These are phyloP conservation scores for Fusarium sp. DNA, from an alignment of 2,329 filamentous ascomycete genomes.

Conservation along the genomic window DNA sequence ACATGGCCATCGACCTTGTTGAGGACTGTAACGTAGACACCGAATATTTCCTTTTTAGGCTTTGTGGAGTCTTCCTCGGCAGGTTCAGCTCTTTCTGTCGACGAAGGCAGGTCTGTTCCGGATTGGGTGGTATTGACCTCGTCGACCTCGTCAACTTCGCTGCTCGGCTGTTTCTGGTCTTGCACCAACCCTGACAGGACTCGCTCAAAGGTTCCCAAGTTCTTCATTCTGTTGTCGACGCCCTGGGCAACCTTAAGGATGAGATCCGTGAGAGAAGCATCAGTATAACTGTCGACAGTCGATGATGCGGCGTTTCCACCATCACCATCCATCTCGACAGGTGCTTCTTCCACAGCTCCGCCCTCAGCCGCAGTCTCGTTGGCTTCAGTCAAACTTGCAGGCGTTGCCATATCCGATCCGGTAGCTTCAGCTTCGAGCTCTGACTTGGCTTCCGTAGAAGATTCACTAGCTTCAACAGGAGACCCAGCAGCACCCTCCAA, in stretches of 20 bases:
- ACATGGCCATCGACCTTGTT: constrained; percentile 78
- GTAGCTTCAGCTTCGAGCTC: not conserved
- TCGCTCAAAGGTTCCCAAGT: constrained; percentile 64
- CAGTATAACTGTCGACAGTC: constrained; percentile 10
- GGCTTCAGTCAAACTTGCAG: not conserved
- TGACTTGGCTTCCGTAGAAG: not conserved
- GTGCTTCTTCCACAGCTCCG: not conserved
- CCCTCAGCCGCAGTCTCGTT: constrained; percentile 4
- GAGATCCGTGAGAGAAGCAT: constrained; percentile 60
- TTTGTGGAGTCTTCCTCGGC: not conserved
- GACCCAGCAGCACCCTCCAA: not conserved
- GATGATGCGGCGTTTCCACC: constrained; percentile 2
- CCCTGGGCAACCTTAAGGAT: constrained; percentile 65
- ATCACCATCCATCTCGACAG: constrained; percentile 4
- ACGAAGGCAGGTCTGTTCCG: not conserved
- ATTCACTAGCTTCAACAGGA: not conserved
- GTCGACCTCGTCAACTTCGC: constrained; percentile 22
- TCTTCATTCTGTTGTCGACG: constrained; percentile 57
- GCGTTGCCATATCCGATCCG: not conserved
- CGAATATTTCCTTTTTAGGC: constrained; percentile 57
- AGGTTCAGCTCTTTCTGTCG: not conserved
- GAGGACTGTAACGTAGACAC: constrained; percentile 78
- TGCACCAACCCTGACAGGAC: constrained; percentile 64
- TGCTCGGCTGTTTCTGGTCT: constrained; percentile 50
- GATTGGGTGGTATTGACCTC: constrained; percentile 5